Conservation (phyloP, 169 alveolate genomes). For the Eimeria brunetti region DNA sequence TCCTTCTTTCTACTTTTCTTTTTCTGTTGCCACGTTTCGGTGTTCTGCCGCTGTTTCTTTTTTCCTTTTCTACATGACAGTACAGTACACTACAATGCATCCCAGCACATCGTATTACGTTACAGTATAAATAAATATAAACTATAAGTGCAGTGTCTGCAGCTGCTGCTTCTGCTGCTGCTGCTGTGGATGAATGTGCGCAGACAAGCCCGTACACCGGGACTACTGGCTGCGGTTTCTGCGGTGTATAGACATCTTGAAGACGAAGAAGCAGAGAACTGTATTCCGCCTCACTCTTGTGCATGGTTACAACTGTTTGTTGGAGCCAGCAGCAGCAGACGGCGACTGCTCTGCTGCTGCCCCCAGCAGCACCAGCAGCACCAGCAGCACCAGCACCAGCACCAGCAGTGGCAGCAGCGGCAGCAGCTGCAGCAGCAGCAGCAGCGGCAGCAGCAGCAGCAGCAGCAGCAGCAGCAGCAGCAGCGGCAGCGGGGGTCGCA, state of each 20-base stretch:
- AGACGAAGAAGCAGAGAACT: slow-evolving; percentile 89
- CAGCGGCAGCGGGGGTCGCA: neutral
- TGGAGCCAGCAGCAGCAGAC: neutral
- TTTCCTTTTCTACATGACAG: too few relatives aligned
- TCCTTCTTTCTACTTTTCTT: neutral
- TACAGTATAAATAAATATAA: too few relatives aligned
- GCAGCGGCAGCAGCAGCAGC: neutral
- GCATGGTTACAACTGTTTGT: slow-evolving; percentile 83
- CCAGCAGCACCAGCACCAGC: neutral
- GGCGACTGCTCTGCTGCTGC: neutral
- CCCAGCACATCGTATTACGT: too few relatives aligned
- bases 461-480: neutral
- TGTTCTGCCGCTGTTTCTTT: too few relatives aligned
- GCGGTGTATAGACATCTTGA: slow-evolving; percentile 86
- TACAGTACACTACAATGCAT: too few relatives aligned
- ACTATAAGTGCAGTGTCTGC: too few relatives aligned
- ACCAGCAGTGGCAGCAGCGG: neutral
- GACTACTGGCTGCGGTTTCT: slow-evolving; percentile 93
- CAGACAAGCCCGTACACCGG: slow-evolving; percentile 90
- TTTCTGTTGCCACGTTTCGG: too few relatives aligned
- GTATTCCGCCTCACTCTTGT: slow-evolving; percentile 89
- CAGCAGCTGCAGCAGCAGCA: neutral
- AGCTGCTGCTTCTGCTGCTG: neutral
- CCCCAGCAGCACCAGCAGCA: neutral
- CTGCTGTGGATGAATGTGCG: neutral